Evolutionary conservation across 768 basidiomycete species (phyloP).

Genomic region (Tricholoma saponaceum): DNA sequence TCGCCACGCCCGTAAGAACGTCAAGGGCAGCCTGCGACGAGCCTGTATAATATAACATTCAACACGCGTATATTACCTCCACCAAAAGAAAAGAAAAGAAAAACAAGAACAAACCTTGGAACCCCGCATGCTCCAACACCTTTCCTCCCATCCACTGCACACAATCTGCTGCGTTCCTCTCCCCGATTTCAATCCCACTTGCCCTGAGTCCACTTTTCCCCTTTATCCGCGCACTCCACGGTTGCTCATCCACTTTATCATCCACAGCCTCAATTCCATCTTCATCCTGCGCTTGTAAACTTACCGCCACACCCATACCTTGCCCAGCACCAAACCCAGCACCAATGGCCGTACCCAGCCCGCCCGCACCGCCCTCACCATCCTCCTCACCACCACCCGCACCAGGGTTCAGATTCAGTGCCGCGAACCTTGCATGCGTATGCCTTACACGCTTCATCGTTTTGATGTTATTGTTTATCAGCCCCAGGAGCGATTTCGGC

Average conservation of each 20-base stretch:
- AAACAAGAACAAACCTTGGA: slow-evolving; percentile 64
- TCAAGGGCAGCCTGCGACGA: slow-evolving; percentile 74
- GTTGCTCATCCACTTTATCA: slow-evolving; percentile 54
- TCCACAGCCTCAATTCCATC: slow-evolving; percentile 34
- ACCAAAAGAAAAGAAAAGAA: not conserved
- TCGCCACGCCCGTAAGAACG: slow-evolving; percentile 69
- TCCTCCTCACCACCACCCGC: slow-evolving; percentile 17
- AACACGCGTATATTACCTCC: not conserved
- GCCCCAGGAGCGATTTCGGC: slow-evolving; percentile 49
- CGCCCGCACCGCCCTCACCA: slow-evolving; percentile 11
- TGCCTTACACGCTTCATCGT: slow-evolving; percentile 70
- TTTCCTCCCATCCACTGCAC: slow-evolving; percentile 69
- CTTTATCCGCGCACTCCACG: slow-evolving; percentile 42
- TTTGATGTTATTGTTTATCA: slow-evolving; percentile 76
- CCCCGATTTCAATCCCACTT: slow-evolving; percentile 52
- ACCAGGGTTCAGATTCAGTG: slow-evolving; percentile 35
- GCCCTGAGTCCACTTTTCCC: slow-evolving; percentile 19
- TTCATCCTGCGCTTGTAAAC: slow-evolving; percentile 4
- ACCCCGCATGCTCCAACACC: slow-evolving; percentile 86
- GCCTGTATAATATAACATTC: slow-evolving; percentile 36
- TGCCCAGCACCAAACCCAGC: not conserved
- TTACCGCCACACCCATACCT: not conserved
- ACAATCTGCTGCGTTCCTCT: slow-evolving; percentile 57
- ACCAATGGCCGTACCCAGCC: not conserved
- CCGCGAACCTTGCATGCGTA: slow-evolving; percentile 68